A percentile compares a stretch with the other conserved stretches of the same genome.
Conservation (phyloP, 2,329 filamentous ascomycete species). For the Aspergillus alliaceus region DNA sequence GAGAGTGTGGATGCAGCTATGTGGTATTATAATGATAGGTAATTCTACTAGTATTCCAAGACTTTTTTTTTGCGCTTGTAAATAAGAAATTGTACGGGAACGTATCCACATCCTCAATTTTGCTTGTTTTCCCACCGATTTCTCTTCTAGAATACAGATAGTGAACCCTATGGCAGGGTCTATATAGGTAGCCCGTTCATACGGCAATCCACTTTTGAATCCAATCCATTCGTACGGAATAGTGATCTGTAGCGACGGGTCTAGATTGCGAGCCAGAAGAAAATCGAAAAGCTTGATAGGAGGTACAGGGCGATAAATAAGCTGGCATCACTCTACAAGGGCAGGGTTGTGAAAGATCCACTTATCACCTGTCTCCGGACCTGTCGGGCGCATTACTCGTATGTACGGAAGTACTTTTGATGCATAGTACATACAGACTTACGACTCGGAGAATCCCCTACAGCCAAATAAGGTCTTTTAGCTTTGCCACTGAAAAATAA, state of each 20-base stretch:
- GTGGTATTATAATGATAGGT: too few species aligned
- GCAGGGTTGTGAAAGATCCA: not conserved
- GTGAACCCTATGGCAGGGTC: not conserved
- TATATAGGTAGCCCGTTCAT: not conserved
- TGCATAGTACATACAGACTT: not conserved
- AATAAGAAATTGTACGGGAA: not conserved
- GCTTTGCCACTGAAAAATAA: too few species aligned
- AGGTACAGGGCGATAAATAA: not conserved
- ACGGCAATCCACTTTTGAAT: not conserved
- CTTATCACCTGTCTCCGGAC: not conserved
- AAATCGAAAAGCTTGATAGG: not conserved
- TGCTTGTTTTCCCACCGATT: not conserved
- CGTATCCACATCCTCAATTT: not conserved
- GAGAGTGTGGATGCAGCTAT: not conserved
- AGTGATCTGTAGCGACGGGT: not conserved
- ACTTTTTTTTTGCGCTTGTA: too few species aligned
- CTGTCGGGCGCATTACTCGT: not conserved
- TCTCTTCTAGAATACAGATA: not conserved
- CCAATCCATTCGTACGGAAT: not conserved
- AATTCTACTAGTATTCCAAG: too few species aligned
- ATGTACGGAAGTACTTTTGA: not conserved
- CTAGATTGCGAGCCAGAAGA: not conserved
- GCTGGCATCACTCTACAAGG: conserved; percentile 1
- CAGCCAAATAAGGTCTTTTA: too few species aligned
- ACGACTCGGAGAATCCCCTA: not conserved